phyloP scores from a whole-genome alignment of 2,329 filamentous ascomycete genomes.

The Elsinoe fawcettii region DNA sequence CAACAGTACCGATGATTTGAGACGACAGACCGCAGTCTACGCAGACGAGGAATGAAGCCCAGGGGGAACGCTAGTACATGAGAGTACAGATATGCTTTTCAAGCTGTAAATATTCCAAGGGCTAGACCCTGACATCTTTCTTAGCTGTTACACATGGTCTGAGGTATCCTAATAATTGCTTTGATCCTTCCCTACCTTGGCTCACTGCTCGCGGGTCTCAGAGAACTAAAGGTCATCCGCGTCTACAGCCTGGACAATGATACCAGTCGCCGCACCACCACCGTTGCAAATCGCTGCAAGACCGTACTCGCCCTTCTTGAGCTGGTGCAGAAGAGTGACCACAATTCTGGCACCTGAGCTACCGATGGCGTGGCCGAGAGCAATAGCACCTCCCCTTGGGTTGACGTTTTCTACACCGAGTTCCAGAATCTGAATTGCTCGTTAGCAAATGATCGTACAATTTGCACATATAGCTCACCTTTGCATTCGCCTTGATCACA shows the following conservation, averaged over 20 bases:
- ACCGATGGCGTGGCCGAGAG: conserved; percentile 82
- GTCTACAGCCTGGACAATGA: conserved; percentile 75
- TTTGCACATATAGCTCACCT: conserved; percentile 44
- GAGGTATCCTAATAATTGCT: background rate
- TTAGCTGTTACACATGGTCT: background rate
- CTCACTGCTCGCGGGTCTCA: too few species aligned
- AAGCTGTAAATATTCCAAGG: background rate
- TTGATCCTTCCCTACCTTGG: background rate
- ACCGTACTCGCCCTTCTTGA: conserved; percentile 87
- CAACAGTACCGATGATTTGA: too few species aligned
- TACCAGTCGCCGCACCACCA: conserved; percentile 80
- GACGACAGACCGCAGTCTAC: too few species aligned
- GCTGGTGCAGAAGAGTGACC: conserved; percentile 81
- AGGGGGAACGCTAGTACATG: background rate
- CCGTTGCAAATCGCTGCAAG: conserved; percentile 96
- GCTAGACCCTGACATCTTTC: background rate
- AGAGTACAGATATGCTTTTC: background rate
- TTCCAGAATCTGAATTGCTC: conserved; percentile 58
- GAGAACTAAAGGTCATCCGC: conserved; percentile 32
- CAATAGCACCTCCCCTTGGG: conserved; percentile 82
- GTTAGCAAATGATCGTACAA: conserved; percentile 18
- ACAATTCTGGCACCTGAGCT: conserved; percentile 90
- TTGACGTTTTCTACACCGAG: conserved; percentile 76
- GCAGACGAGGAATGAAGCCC: too few species aligned
- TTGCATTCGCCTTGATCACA: conserved; percentile 89